A percentile compares a stretch with the other conserved stretches of the same genome.
Conservation (phyloP, 2,329 filamentous ascomycete species). For the Stenocarpella maydis region DNA sequence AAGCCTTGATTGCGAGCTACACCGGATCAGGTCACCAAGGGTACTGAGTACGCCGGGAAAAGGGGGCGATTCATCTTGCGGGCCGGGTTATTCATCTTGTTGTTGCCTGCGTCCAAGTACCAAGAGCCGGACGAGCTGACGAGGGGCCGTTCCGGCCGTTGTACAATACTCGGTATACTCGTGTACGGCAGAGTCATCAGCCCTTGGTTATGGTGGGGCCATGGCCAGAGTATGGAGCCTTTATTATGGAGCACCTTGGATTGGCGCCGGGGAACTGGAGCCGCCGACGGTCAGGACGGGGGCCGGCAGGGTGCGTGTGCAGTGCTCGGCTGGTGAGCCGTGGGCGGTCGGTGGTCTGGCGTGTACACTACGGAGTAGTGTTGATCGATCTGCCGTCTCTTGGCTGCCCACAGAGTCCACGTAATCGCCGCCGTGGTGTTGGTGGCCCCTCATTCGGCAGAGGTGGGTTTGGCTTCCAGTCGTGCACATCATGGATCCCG, state of each 20-base stretch:
- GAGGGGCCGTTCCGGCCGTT: no score
- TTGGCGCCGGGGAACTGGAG: conserved; percentile 18
- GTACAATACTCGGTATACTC: no score
- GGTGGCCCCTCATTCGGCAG: background rate
- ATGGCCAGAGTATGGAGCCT: background rate
- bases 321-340: conserved; percentile 3
- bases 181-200: conserved; percentile 10
- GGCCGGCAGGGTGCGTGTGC: no score
- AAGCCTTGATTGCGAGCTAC: conserved; percentile 9
- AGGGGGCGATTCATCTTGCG: conserved; percentile 7
- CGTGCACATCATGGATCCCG: no score
- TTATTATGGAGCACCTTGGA: background rate
- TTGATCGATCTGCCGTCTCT: conserved; percentile 1
- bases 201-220: conserved; percentile 11
- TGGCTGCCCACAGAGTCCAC: background rate
- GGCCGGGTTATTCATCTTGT: conserved; percentile 15
- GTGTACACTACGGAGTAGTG: no score
- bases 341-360: no score
- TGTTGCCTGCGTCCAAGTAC: conserved; percentile 7
- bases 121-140: no score
- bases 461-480: background rate
- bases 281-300: conserved; percentile 18
- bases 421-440: conserved; percentile 16
- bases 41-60: background rate
- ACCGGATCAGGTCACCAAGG: conserved; percentile 19